Conservation (phyloP, 306 rosid species). For the Arachis hypogaea region DNA sequence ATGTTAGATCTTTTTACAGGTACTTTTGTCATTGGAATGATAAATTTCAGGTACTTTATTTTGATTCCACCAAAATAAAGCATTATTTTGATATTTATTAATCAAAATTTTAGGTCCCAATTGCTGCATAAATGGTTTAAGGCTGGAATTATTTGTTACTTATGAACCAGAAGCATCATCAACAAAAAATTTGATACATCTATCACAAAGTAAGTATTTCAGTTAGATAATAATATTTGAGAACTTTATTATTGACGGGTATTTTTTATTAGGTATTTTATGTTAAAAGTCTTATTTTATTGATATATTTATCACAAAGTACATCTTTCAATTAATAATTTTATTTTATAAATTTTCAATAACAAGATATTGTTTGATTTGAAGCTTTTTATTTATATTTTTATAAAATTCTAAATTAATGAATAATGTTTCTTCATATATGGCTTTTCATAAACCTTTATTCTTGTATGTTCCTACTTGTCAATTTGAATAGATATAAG, state of each 20-base stretch:
- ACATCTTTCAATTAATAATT: no score
- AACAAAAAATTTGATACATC: slow-evolving; percentile 77
- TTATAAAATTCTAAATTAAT: not conserved
- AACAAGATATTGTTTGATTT: not conserved
- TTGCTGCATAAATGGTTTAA: slow-evolving; percentile 69
- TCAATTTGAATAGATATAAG: slow-evolving; percentile 57
- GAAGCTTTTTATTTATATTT: not conserved
- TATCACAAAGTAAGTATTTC: slow-evolving; percentile 67
- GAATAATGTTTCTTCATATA: no score
- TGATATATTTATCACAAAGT: not conserved
- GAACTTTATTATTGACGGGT: no score
- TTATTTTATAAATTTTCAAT: no score
- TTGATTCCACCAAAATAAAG: not conserved
- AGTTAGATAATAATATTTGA: no score
- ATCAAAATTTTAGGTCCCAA: slow-evolving; percentile 60
- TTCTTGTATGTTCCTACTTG: not conserved
- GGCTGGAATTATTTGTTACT: slow-evolving; percentile 45
- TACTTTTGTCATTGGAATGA: slow-evolving; percentile 14
- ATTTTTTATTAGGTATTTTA: no score
- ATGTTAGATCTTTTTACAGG: slow-evolving; percentile 65
- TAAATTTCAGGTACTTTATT: no score
- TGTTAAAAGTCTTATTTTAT: no score
- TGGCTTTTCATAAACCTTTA: no score
- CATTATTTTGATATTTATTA: slow-evolving; percentile 8
- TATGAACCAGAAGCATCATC: slow-evolving; percentile 81